Conservation (phyloP, 176 grass and related monocot genomes). For the Oryza australiensis region DNA sequence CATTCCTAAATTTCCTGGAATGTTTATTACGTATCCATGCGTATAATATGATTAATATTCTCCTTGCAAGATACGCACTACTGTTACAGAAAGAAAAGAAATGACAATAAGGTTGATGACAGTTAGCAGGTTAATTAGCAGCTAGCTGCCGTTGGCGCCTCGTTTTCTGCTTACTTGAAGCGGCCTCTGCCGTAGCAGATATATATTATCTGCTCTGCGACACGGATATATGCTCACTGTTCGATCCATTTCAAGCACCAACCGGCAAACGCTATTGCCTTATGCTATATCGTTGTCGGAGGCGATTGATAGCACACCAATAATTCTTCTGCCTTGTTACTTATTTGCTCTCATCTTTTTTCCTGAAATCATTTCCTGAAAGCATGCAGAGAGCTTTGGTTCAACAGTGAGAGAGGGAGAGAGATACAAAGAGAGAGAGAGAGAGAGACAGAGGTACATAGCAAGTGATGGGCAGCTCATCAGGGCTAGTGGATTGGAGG, state of each 20-base stretch:
- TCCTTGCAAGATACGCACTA: background rate
- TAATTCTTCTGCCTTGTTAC: background rate
- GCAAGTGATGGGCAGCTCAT: slow-evolving; percentile 18
- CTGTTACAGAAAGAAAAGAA: background rate
- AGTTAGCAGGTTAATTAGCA: background rate
- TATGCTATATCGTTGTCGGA: background rate
- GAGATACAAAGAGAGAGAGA: background rate
- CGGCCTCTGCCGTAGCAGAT: background rate
- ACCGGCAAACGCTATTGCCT: background rate
- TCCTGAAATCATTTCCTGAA: too few species aligned
- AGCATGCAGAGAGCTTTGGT: background rate
- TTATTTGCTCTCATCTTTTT: too few species aligned
- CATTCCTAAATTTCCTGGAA: background rate
- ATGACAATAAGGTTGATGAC: background rate
- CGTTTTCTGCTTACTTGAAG: background rate
- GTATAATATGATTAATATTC: background rate
- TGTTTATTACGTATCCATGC: background rate
- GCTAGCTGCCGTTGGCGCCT: background rate
- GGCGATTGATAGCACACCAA: background rate
- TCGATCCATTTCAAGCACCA: background rate
- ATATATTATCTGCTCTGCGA: background rate
- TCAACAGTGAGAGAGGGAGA: background rate
- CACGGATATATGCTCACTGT: background rate
- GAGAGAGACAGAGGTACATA: too few species aligned
- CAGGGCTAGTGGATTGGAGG: slow-evolving; percentile 36